Base-by-base conservation (phyloP, 768 basidiomycete species). In the Agrocybe chaxingu region DNA sequence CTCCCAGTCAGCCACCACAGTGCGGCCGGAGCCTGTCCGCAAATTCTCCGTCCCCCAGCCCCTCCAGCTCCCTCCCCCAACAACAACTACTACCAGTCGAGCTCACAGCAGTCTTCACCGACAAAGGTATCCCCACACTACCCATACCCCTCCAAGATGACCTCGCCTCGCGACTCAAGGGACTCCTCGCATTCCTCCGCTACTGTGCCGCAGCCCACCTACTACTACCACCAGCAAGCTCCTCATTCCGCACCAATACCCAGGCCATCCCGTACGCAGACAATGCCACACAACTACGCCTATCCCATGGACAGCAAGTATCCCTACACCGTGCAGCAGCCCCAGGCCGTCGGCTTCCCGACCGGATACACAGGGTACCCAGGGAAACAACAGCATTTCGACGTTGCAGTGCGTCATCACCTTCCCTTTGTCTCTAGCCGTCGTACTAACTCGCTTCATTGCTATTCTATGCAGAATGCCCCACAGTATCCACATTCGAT, bases 101-200 rank as follows among this genome's bases (percentile, higher is more conserved):
- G 36, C 38, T 38, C 49, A 57, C 24, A 41, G 38, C 44, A 51
- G n/a, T 12, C 48, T n/a, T 43, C 31, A 34, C 40, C 48, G 6
- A 51, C 50, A 45, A 39, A 19, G 19, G 31, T 34, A 13, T 29
- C 32, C 32, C 50, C 13, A 3, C 48, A 52, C 34, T 55, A 54
- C 43, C 55, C 55, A 3, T 50, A 57, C 37, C 42, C 49, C 9
- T 53, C 57, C 24, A 57, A 39, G 46, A 30, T 63, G 42, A 48
- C 48, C 7, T 58, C 59, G 9, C 63, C 63, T 2, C 50, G 63
- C 35, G 60, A 65, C 51, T 65, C 63, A 4, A 58, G 57, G 10
- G 61, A 65, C 33, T 65, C 63, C 30, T 65, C 63, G 8, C 59
- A 54, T 31, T 59, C 63, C 1, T 65, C 63, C 2, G 57, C 59